These are phyloP conservation scores for Xylariales sp. DNA, from an alignment of 2,329 filamentous ascomycete species.

Conservation along the genomic window DNA sequence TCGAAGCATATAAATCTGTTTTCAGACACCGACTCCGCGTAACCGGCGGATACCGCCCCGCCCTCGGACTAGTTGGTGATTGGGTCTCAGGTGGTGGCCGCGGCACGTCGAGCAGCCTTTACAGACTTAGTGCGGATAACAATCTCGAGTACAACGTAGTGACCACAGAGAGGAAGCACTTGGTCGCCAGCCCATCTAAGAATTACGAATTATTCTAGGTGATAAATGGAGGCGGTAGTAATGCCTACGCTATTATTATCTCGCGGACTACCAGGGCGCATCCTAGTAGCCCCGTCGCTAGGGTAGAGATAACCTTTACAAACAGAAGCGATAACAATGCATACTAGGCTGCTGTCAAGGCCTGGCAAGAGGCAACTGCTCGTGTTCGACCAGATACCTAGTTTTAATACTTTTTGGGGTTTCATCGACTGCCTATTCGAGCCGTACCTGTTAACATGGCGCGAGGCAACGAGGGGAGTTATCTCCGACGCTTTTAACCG, in stretches of 20 bases:
- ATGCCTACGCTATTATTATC: too few relatives aligned
- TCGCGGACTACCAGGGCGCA: too few relatives aligned
- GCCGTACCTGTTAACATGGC: slow-evolving; percentile 13
- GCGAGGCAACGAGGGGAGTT: background rate
- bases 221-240: slow-evolving; percentile 49
- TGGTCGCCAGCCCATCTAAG: slow-evolving; percentile 51
- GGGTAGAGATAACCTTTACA: too few relatives aligned
- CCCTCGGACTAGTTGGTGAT: slow-evolving; percentile 63
- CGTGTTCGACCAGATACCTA: slow-evolving; percentile 15
- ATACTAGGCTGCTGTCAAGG: slow-evolving; percentile 48
- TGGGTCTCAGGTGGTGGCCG: slow-evolving; percentile 64
- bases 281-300: too few relatives aligned
- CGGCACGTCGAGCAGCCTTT: slow-evolving; percentile 58
- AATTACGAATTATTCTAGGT: slow-evolving; percentile 63
- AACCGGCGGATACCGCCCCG: slow-evolving; percentile 59
- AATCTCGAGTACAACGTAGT: slow-evolving; percentile 61
- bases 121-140: slow-evolving; percentile 62
- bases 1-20: slow-evolving; percentile 55
- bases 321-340: too few relatives aligned
- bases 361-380: slow-evolving; percentile 39
- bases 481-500: too few relatives aligned
- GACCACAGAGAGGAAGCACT: slow-evolving; percentile 57
- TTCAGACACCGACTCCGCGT: slow-evolving; percentile 53
- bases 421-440: slow-evolving; percentile 7
- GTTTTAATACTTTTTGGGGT: slow-evolving; percentile 12